Percentiles rank a stretch among this genome's conserved stretches.
Conservation (phyloP, 768 basidiomycete species). For the Roridomyces roridus region DNA sequence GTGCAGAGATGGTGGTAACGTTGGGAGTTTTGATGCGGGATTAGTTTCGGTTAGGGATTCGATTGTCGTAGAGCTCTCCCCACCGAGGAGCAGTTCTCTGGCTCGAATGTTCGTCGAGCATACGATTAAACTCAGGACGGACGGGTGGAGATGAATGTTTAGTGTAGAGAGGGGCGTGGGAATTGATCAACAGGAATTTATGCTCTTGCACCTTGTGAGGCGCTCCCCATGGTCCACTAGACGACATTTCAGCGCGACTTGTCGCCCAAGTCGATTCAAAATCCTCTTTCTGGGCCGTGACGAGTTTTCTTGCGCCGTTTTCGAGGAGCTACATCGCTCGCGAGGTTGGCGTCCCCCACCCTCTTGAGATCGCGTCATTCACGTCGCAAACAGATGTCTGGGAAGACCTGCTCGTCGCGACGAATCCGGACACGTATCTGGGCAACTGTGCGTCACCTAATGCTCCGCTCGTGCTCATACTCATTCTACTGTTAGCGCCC, state of each 20-base stretch:
- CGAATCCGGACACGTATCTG: slow-evolving; percentile 68
- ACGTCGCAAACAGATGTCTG: slow-evolving; percentile 69
- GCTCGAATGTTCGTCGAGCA: not conserved
- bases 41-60: not conserved
- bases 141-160: too few relatives aligned
- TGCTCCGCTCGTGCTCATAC: slow-evolving; percentile 30
- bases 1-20: not conserved
- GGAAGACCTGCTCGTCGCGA: slow-evolving; percentile 69
- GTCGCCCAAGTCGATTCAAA: slow-evolving; percentile 52
- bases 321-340: slow-evolving; percentile 67
- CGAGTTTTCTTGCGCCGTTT: slow-evolving; percentile 80
- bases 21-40: slow-evolving; percentile 1
- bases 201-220: not conserved
- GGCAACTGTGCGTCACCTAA: slow-evolving; percentile 62
- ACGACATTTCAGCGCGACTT: not conserved
- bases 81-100: not conserved
- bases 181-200: not conserved
- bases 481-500: slow-evolving; percentile 58
- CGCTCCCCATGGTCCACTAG: slow-evolving; percentile 1
- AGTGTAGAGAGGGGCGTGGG: too few relatives aligned
- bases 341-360: slow-evolving; percentile 50
- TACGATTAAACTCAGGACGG: not conserved
- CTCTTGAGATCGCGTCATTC: slow-evolving; percentile 9
- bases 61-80: not conserved
- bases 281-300: slow-evolving; percentile 91